Evolutionary conservation across 257 asterid species (phyloP).

Genomic region (Solanum dulcamara): DNA sequence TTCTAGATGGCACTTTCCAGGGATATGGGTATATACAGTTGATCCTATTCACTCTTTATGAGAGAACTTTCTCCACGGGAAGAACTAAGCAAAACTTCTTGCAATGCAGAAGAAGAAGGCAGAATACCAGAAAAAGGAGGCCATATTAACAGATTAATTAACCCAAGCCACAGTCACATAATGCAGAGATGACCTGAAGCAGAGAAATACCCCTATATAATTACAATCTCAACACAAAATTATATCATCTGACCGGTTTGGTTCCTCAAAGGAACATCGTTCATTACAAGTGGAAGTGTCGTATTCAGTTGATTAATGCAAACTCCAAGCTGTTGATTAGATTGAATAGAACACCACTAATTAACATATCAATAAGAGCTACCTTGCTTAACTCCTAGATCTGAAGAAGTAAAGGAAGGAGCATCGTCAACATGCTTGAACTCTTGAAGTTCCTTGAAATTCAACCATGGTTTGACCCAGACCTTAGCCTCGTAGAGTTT

Average conservation of each 20-base stretch:
- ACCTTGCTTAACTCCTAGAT: slow-evolving; percentile 75
- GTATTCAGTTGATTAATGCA: background rate
- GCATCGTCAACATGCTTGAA: slow-evolving; percentile 54
- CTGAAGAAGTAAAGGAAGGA: slow-evolving; percentile 56
- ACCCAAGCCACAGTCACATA: background rate
- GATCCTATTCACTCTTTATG: background rate
- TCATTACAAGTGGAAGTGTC: too few species aligned
- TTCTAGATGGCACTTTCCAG: background rate
- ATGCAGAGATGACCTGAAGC: background rate
- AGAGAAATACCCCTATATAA: background rate
- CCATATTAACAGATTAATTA: background rate
- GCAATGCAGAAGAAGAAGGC: background rate
- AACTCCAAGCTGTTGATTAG: background rate
- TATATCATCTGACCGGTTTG: background rate
- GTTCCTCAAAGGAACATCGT: background rate
- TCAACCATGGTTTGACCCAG: slow-evolving; percentile 91
- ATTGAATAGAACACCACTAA: background rate
- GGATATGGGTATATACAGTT: background rate
- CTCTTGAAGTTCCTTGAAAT: slow-evolving; percentile 74
- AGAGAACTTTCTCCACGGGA: background rate
- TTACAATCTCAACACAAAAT: background rate
- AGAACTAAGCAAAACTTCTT: background rate
- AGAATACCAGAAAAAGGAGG: background rate
- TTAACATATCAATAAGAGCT: background rate
- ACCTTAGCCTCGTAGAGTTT: slow-evolving; percentile 73